Percentiles rank a stretch among this genome's conserved stretches.
Evolutionary conservation across 441 rosid species (phyloP).

Genomic region (Brassica hybrid): DNA sequence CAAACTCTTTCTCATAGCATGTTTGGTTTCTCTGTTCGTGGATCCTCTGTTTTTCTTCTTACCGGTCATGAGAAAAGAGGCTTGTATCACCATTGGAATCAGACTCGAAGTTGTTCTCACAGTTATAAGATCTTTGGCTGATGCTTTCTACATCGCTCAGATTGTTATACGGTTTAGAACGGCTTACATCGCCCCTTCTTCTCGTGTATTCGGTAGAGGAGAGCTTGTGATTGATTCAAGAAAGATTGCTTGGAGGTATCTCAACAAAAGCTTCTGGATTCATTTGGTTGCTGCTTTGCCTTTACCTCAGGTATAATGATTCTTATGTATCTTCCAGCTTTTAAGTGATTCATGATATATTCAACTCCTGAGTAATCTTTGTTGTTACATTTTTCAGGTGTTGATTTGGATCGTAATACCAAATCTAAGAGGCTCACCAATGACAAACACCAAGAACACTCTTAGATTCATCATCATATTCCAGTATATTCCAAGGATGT

Average conservation of each 20-base stretch:
- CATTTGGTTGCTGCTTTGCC: slow-evolving; percentile 85
- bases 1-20: slow-evolving; percentile 73
- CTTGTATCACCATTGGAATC: slow-evolving; percentile 66
- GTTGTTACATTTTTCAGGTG: slow-evolving; percentile 51
- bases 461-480: slow-evolving; percentile 82
- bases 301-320: slow-evolving; percentile 74
- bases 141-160: slow-evolving; percentile 74
- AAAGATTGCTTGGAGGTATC: slow-evolving; percentile 71
- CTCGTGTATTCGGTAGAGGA: slow-evolving; percentile 93
- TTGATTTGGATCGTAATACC: slow-evolving; percentile 85
- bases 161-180: slow-evolving; percentile 74
- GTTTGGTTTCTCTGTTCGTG: slow-evolving; percentile 77
- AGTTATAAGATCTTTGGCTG: slow-evolving; percentile 66
- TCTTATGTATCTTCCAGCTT: not conserved
- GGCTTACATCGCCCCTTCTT: slow-evolving; percentile 86
- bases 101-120: slow-evolving; percentile 71
- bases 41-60: slow-evolving; percentile 89
- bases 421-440: slow-evolving; percentile 65
- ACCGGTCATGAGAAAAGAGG: slow-evolving; percentile 56
- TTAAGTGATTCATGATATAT: not conserved
- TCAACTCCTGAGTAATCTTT: slow-evolving; percentile 1
- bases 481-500: slow-evolving; percentile 75
- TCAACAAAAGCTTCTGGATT: slow-evolving; percentile 66
- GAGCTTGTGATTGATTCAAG: slow-evolving; percentile 82
- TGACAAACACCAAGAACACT: slow-evolving; percentile 74